Evolutionary conservation across 352 stramenopile species (phyloP), one percentile per base, ranked within the genome.

Genomic region (Pythium volutum): DNA sequence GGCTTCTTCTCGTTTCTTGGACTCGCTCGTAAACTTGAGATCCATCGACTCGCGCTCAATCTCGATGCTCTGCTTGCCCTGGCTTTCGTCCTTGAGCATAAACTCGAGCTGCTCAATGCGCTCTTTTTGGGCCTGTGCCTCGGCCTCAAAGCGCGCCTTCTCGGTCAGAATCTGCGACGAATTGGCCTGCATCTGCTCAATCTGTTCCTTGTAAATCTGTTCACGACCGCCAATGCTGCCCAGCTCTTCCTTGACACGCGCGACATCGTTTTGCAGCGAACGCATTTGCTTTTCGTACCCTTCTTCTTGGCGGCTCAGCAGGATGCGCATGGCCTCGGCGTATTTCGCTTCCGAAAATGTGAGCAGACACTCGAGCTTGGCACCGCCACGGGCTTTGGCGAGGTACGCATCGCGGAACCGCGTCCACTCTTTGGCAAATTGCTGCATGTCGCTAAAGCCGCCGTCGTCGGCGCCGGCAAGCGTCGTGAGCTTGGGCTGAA

Each of bases 181-280:
- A 46, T 77, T 71, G 18, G 73, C 67, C 59, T 92, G 79, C 77
- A 93, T 87, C 67, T 90, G 76, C 64, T 95, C 86, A 54, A 95
- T 90, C 71, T 93, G 84, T 66, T 92, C 81, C 60, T 87, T 85
- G 73, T 91, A 91, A 64, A 93, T 88, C 70, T 93, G 80, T 45
- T 92, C 81, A 34, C 83, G 80, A 8, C 81, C 86, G 29, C 84
- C 79, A 33, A 90, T 82, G 46, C 81, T 91, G 34, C 83, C 86
- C 14, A 95, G 77, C 39, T 90, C 78, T 70, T 95, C 86, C 50
- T 91, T 91, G 15, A 93, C 84, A 25, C 86, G 87, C 3, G 79
- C 76, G 8, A 90, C 78, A 55, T 93, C 81, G 26, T 73, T 67
- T 60, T 93, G 81, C 23, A 93, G 66, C 47, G 68, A 73, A n/a